phyloP scores from a whole-genome alignment of 2,329 filamentous ascomycete genomes.

The Ophiocordyceps camponoti-leonardi region DNA sequence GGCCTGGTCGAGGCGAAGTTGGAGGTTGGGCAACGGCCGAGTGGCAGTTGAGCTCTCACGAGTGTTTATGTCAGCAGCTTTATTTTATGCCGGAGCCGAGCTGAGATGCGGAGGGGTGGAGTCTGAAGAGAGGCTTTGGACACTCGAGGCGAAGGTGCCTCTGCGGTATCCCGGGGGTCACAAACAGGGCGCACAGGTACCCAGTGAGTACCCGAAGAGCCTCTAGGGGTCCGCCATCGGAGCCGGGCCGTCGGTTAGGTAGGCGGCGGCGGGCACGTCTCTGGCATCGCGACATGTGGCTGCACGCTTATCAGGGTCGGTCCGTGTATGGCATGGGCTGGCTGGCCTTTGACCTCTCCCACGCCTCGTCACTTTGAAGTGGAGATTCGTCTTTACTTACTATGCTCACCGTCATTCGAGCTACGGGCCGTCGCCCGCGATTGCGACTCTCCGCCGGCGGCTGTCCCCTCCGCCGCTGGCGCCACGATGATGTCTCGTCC shows the following conservation, averaged over 20 bases:
- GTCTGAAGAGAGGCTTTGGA: too few relatives aligned
- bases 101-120: not conserved
- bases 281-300: too few relatives aligned
- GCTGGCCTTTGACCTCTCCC: too few relatives aligned
- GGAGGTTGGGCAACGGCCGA: not conserved
- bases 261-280: not conserved
- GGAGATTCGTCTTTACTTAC: not conserved
- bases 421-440: not conserved
- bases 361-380: too few relatives aligned
- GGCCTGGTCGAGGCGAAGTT: slow-evolving; percentile 6
- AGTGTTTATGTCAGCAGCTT: not conserved
- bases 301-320: too few relatives aligned
- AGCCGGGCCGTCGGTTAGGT: too few relatives aligned
- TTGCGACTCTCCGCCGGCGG: not conserved
- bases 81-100: not conserved
- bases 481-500: not conserved
- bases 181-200: not conserved
- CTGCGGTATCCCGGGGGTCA: not conserved
- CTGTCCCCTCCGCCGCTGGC: not conserved
- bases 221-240: too few relatives aligned
- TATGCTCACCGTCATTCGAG: slow-evolving; percentile 1
- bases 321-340: too few relatives aligned
- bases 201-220: not conserved
- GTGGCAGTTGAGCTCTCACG: not conserved
- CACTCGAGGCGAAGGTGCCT: not conserved